Percentiles rank a stretch among this genome's conserved stretches.
phyloP scores from a whole-genome alignment of 2,329 filamentous ascomycete genomes.

The Zymoseptoria tritici region DNA sequence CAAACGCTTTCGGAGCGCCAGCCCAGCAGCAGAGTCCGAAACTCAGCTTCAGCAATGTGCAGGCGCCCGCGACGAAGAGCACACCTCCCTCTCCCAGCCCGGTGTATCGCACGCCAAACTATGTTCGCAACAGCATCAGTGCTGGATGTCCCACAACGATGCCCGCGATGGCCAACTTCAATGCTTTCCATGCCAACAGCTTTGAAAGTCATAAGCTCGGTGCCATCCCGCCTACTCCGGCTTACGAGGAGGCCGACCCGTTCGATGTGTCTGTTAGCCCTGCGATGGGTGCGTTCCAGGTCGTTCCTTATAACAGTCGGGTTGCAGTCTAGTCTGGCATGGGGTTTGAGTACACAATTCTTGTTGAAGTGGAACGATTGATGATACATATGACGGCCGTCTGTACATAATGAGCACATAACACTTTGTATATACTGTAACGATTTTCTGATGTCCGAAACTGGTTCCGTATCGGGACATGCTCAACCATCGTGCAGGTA shows the following conservation, averaged over 20 bases:
- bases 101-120: slow-evolving; percentile 28
- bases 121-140: slow-evolving; percentile 31
- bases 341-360: background rate
- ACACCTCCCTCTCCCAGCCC: slow-evolving; percentile 10
- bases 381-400: background rate
- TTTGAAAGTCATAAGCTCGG: slow-evolving; percentile 28
- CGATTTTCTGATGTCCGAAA: background rate
- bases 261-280: slow-evolving; percentile 29
- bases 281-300: slow-evolving; percentile 1
- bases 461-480: too few species aligned
- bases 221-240: slow-evolving; percentile 38
- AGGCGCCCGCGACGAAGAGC: slow-evolving; percentile 13
- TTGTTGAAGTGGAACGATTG: background rate
- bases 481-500: background rate
- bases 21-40: slow-evolving; percentile 5
- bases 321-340: background rate
- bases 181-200: slow-evolving; percentile 17
- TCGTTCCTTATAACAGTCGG: background rate
- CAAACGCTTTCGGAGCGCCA: slow-evolving; percentile 24
- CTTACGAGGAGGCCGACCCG: slow-evolving; percentile 27
- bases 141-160: slow-evolving; percentile 35
- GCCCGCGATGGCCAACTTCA: slow-evolving; percentile 22
- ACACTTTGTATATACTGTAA: background rate
- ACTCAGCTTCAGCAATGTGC: slow-evolving; percentile 19
- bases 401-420: background rate